phyloP scores from a whole-genome alignment of 306 rosid genomes.

The Lotus japonicus region DNA sequence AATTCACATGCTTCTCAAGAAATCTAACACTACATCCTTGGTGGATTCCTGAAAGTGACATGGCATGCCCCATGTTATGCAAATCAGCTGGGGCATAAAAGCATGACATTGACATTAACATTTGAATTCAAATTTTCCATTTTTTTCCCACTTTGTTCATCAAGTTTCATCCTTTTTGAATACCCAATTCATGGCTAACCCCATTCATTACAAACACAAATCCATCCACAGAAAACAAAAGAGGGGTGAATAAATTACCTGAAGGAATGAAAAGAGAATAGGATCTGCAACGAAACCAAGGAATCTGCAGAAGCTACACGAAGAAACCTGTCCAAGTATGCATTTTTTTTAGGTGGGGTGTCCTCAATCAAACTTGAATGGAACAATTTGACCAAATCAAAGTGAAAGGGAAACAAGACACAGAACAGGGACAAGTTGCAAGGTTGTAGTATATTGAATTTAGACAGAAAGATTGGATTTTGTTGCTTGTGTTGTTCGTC shows the following conservation, averaged over 20 bases:
- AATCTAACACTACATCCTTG: not conserved
- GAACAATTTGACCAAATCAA: not conserved
- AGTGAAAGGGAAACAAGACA: not conserved
- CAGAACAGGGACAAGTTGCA: not conserved
- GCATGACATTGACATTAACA: conserved; percentile 12
- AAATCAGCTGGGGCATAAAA: conserved; percentile 7
- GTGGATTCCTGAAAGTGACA: not conserved
- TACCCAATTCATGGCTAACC: conserved; percentile 12
- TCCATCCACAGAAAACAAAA: not conserved
- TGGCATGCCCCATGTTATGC: not conserved
- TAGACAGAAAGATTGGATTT: conserved; percentile 13
- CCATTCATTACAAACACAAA: not conserved
- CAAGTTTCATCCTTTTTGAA: not conserved
- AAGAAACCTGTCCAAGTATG: conserved; percentile 12
- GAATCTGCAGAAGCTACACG: conserved; percentile 7
- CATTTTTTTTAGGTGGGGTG: conserved; percentile 5
- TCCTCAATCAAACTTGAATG: not conserved
- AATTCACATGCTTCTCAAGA: not conserved
- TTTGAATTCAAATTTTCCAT: not conserved
- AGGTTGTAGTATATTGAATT: not conserved
- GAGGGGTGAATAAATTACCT: conserved; percentile 2
- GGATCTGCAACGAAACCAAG: conserved; percentile 1
- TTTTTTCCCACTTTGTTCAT: not conserved
- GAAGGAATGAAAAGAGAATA: not conserved
- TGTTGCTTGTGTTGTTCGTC: not conserved